Conservation (phyloP, 164 flowering plant genomes). For the Umbellularia californica region DNA sequence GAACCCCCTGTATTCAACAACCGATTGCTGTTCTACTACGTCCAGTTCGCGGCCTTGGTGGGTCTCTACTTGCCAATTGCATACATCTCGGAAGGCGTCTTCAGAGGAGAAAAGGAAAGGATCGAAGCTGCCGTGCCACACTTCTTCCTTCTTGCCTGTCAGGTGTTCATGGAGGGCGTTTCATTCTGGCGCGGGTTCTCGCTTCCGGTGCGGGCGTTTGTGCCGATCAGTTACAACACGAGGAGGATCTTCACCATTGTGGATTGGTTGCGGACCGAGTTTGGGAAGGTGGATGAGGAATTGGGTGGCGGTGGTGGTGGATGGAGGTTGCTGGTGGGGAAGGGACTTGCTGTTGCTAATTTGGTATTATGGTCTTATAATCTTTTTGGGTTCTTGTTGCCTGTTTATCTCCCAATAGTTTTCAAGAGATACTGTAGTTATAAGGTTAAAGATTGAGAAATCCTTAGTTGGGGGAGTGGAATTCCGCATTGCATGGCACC, state of each 20-base stretch:
- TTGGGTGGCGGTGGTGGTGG: slow-evolving; percentile 35
- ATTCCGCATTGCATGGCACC: too few relatives aligned
- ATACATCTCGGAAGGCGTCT: slow-evolving; percentile 61
- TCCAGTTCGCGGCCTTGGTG: slow-evolving; percentile 37
- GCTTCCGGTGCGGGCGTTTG: slow-evolving; percentile 49
- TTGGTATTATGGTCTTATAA: slow-evolving; percentile 69
- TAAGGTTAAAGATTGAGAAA: slow-evolving; percentile 23
- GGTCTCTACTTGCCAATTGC: slow-evolving; percentile 61
- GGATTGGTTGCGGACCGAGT: slow-evolving; percentile 62
- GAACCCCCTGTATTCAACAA: slow-evolving; percentile 34
- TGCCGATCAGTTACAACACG: slow-evolving; percentile 64
- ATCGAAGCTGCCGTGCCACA: slow-evolving; percentile 68
- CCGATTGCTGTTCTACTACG: slow-evolving; percentile 35
- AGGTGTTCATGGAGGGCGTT: slow-evolving; percentile 62
- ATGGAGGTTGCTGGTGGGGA: slow-evolving; percentile 44
- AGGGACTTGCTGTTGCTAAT: slow-evolving; percentile 59
- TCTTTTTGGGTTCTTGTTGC: slow-evolving; percentile 73
- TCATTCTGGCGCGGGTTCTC: slow-evolving; percentile 47
- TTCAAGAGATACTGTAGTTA: slow-evolving; percentile 42
- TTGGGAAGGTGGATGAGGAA: slow-evolving; percentile 30
- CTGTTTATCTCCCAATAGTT: slow-evolving; percentile 66
- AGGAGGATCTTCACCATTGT: slow-evolving; percentile 48
- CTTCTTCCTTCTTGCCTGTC: slow-evolving; percentile 58
- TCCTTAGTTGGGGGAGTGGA: too few relatives aligned
- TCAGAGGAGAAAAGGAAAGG: slow-evolving; percentile 55